Evolutionary conservation across 208 protist species (phyloP), one percentile per base, ranked within the genome.

Genomic region (Trypanosoma grayi): DNA sequence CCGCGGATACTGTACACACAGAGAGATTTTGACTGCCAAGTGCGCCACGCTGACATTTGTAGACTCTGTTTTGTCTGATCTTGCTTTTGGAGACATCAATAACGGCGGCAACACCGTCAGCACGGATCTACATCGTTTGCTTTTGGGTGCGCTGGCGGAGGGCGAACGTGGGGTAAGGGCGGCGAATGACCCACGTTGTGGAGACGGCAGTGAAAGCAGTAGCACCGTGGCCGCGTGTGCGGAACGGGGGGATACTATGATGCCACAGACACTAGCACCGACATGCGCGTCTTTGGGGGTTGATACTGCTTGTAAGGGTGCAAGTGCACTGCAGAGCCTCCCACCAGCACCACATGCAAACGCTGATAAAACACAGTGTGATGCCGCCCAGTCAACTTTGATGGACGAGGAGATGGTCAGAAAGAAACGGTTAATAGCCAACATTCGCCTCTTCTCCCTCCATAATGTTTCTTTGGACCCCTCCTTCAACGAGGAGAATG

Each of bases 1-100:
- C 20, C 34, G 57, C 0, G 57, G 37, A 3, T 71, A 71, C 25
- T 36, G 14, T 28, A 55, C 50, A 16, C 39, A 40, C 28, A 41
- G 33, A 25, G 57, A 54, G 18, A 24, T 48, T 14, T 36, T 71
- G 44, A 16, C 33, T 0, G 48, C 40, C 5, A 47, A 34, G n/a
- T 31, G 51, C 37, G 1, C 48, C 27, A 65, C 48, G 6, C 11
- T 71, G n/a, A 71, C 24, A 27, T 27, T 71, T n/a, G 11, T 22
- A 39, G 48, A 54, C 18, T 54, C 48, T 13, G 40, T 41, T 2
- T 46, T 64, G 18, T 46, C n/a, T 22, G 0, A 20, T 20, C 20
- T 53, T 30, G 2, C 14, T 11, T 56, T 25, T 27, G 9, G 2
- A 37, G 43, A 34, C 18, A 33, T 6, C 16, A 48, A 48, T 24